A percentile compares a stretch with the other conserved stretches of the same genome.
These are phyloP conservation scores for Kwoniella mangroviensis DNA, from an alignment of 768 basidiomycete species.

Conservation along the genomic window DNA sequence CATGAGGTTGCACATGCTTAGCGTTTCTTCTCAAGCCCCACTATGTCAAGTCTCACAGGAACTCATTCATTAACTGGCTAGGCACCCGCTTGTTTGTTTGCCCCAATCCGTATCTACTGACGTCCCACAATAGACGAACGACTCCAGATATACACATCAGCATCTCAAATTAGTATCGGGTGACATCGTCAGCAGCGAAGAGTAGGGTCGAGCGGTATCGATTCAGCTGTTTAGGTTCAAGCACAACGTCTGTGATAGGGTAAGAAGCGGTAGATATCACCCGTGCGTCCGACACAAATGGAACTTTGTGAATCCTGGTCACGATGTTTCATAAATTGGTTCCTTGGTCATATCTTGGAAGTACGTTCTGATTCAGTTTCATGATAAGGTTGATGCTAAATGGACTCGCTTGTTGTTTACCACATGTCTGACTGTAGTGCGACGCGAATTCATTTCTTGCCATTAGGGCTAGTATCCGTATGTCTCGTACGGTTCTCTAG, in stretches of 20 bases:
- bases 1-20: not conserved
- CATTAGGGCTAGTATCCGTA: not conserved
- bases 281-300: constrained; percentile 1
- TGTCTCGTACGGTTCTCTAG: not conserved
- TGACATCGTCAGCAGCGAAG: not conserved
- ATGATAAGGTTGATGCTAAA: constrained; percentile 1
- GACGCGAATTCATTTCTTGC: not conserved
- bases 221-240: not conserved
- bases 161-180: not conserved
- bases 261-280: not conserved
- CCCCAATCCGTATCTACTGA: not conserved
- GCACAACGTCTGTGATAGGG: not conserved
- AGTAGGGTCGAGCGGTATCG: not conserved
- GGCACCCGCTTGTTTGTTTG: not conserved
- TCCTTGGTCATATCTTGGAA: not conserved
- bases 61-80: not conserved
- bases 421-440: not conserved
- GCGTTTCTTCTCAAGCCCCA: not conserved
- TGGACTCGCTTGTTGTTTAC: constrained; percentile 10
- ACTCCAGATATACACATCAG: not conserved
- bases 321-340: not conserved
- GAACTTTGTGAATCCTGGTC: not conserved
- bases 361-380: constrained; percentile 1
- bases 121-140: not conserved
- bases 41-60: not conserved